Percentiles rank a stretch among this genome's conserved stretches.
phyloP scores from a whole-genome alignment of 1,284 basidiomycete species.

The Volvariella volvacea region DNA sequence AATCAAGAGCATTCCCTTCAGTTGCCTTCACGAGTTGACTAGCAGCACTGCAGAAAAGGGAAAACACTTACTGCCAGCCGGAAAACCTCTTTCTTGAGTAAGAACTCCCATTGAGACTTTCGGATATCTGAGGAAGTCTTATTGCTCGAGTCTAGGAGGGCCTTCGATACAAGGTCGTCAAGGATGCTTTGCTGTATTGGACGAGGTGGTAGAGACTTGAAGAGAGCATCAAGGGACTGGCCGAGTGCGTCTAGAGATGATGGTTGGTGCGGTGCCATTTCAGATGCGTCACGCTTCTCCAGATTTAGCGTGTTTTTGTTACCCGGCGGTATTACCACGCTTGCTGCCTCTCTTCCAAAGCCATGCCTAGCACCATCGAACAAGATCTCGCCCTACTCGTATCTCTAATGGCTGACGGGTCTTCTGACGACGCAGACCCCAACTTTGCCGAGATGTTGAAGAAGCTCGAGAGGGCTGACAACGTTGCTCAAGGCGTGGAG shows the following conservation, averaged over 20 bases:
- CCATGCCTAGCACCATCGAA: slow-evolving; percentile 14
- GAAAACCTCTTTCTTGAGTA: slow-evolving; percentile 63
- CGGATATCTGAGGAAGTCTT: slow-evolving; percentile 47
- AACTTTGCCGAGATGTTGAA: slow-evolving; percentile 43
- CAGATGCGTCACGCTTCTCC: too few relatives aligned
- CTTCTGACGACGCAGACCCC: slow-evolving; percentile 26
- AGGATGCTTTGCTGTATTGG: slow-evolving; percentile 41
- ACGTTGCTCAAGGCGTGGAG: slow-evolving; percentile 51
- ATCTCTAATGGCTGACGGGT: slow-evolving; percentile 24
- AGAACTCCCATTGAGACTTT: slow-evolving; percentile 67
- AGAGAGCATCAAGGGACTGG: slow-evolving; percentile 36
- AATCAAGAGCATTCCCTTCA: slow-evolving; percentile 46
- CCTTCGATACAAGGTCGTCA: slow-evolving; percentile 39
- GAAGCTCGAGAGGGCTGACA: slow-evolving; percentile 45
- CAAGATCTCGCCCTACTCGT: slow-evolving; percentile 29
- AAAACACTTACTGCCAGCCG: slow-evolving; percentile 51
- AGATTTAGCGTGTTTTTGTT: too few relatives aligned
- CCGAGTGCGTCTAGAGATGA: slow-evolving; percentile 22
- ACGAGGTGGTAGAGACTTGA: slow-evolving; percentile 44
- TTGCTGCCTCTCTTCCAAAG: too few relatives aligned
- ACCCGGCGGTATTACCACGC: too few relatives aligned
- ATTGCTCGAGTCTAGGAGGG: slow-evolving; percentile 35
- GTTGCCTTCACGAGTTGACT: slow-evolving; percentile 34
- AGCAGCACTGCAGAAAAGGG: background rate
- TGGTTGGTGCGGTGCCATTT: too few relatives aligned